phyloP scores from a whole-genome alignment of 139 green algal genomes.

The Ettlia oleoabundans region DNA sequence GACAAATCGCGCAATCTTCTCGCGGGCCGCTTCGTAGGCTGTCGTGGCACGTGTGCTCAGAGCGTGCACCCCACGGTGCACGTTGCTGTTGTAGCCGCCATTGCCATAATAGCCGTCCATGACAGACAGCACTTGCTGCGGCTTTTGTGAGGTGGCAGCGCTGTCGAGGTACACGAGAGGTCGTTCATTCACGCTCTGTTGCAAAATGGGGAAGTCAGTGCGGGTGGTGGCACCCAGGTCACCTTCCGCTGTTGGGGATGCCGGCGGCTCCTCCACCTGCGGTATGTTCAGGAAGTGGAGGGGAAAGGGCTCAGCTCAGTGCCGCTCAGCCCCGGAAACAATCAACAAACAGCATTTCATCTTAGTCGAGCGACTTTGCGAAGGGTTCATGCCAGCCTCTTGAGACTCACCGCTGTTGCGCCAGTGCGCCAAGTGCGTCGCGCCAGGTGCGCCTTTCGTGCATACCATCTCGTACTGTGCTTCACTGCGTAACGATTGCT shows the following conservation, averaged over 20 bases:
- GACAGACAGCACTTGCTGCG: slow-evolving; percentile 67
- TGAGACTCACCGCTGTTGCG: too few relatives aligned
- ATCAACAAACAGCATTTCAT: too few relatives aligned
- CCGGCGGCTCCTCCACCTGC: neutral
- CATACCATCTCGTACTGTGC: too few relatives aligned
- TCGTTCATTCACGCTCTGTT: slow-evolving; percentile 81
- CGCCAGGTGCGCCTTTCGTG: too few relatives aligned
- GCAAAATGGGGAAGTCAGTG: slow-evolving; percentile 85
- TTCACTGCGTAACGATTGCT: too few relatives aligned
- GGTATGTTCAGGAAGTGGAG: too few relatives aligned
- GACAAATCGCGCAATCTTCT: slow-evolving; percentile 94
- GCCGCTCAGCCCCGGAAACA: too few relatives aligned
- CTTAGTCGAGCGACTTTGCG: too few relatives aligned
- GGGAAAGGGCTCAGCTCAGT: too few relatives aligned
- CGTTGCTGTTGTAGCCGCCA: slow-evolving; percentile 91
- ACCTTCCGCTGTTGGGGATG: too few relatives aligned
- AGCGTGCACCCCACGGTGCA: slow-evolving; percentile 94
- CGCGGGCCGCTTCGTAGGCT: slow-evolving; percentile 89
- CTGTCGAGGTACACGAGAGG: slow-evolving; percentile 98
- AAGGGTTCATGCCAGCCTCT: too few relatives aligned
- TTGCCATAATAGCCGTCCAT: slow-evolving; percentile 84
- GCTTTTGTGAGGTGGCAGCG: slow-evolving; percentile 97
- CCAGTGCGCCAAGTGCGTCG: too few relatives aligned
- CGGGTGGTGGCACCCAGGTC: neutral
- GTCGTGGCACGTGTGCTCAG: slow-evolving; percentile 84